A percentile compares a stretch with the other conserved stretches of the same genome.
Evolutionary conservation across 129 eudicot genomes (phyloP).

Genomic region (Cynara cardunculus): DNA sequence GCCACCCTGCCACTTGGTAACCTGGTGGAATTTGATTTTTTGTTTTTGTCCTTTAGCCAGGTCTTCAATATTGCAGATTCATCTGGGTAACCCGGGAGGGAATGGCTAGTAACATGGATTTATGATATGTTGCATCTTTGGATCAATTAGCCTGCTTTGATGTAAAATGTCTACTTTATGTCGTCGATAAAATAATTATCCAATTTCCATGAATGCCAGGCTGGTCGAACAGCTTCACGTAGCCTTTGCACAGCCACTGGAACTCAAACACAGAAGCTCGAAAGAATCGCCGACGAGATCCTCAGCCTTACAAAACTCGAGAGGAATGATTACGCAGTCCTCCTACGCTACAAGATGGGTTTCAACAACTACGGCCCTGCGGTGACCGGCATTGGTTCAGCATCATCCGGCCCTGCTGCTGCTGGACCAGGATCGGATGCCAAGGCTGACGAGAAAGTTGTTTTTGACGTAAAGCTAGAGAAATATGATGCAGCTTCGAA

Average conservation of each 20-base stretch:
- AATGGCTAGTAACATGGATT: no score
- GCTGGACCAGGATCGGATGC: constrained; percentile 26
- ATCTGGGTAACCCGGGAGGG: no score
- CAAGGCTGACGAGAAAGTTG: constrained; percentile 51
- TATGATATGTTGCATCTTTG: neutral
- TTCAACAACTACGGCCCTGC: constrained; percentile 61
- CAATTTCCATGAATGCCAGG: constrained; percentile 34
- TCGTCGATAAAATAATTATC: neutral
- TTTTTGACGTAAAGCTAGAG: constrained; percentile 80
- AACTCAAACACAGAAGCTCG: constrained; percentile 54
- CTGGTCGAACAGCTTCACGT: constrained; percentile 57
- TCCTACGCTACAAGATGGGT: constrained; percentile 67
- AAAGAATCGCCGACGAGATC: constrained; percentile 77
- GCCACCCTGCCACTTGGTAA: no score
- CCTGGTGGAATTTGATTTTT: no score
- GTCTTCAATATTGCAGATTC: no score
- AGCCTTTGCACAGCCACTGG: constrained; percentile 43
- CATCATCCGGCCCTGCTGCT: constrained; percentile 23
- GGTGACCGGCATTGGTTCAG: constrained; percentile 40
- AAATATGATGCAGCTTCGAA: constrained; percentile 71
- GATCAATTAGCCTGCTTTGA: neutral
- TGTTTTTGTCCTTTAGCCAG: no score
- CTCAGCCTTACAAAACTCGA: constrained; percentile 73
- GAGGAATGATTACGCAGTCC: constrained; percentile 58
- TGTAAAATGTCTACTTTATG: neutral